These are phyloP conservation scores for Neohortaea acidophila DNA, from an alignment of 495 filamentous ascomycete genomes.

Conservation along the genomic window DNA sequence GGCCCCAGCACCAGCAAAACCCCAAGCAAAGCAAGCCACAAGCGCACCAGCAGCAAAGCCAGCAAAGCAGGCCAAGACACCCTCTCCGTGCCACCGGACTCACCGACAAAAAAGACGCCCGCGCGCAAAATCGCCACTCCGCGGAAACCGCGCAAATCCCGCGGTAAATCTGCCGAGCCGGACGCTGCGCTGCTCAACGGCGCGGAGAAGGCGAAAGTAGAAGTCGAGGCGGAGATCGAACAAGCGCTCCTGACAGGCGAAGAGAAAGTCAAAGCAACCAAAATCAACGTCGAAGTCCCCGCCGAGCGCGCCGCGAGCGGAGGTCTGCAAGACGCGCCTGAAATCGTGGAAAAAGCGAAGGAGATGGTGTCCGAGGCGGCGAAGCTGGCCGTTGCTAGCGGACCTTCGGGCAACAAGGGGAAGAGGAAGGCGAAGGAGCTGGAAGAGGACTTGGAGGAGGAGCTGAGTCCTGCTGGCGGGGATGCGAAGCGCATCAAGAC, in stretches of 20 bases:
- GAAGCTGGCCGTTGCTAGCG: slow-evolving; percentile 34
- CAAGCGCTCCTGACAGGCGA: slow-evolving; percentile 40
- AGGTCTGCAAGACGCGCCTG: slow-evolving; percentile 54
- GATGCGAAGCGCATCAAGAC: no score
- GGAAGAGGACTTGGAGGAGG: slow-evolving; percentile 40
- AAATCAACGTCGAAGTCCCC: slow-evolving; percentile 65
- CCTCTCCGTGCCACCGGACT: slow-evolving; percentile 35
- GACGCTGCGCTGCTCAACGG: slow-evolving; percentile 16
- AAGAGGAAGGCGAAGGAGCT: slow-evolving; percentile 81
- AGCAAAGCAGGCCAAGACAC: slow-evolving; percentile 26
- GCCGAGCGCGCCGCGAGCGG: slow-evolving; percentile 50
- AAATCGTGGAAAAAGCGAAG: slow-evolving; percentile 73
- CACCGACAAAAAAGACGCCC: slow-evolving; percentile 40
- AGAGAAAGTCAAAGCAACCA: slow-evolving; percentile 52
- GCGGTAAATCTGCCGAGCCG: slow-evolving; percentile 24
- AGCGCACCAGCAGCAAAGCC: background rate
- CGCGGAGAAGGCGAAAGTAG: slow-evolving; percentile 27
- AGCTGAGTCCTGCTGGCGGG: no score
- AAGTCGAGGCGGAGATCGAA: slow-evolving; percentile 50
- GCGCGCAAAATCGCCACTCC: slow-evolving; percentile 43
- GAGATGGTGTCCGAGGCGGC: slow-evolving; percentile 76
- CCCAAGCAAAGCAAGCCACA: background rate
- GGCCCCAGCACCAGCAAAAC: slow-evolving; percentile 1
- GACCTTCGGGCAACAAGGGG: slow-evolving; percentile 57
- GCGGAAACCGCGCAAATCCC: slow-evolving; percentile 54